Percentiles rank a stretch among this genome's conserved stretches.
Evolutionary conservation across 148 eudicot species (phyloP).

Genomic region (Simmondsia chinensis): DNA sequence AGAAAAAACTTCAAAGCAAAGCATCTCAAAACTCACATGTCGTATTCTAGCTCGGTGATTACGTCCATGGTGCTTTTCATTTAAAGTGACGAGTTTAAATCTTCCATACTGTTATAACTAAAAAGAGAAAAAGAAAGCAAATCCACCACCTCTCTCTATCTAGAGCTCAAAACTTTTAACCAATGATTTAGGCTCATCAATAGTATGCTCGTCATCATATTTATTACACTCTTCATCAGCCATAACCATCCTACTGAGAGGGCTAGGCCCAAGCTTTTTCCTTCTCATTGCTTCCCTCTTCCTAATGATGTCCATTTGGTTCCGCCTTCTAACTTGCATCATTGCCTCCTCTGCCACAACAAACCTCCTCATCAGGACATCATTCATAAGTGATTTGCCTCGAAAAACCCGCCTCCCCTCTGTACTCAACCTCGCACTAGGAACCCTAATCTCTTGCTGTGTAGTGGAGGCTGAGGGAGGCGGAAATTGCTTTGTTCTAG

Average conservation of each 20-base stretch:
- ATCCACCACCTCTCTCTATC: too few relatives aligned
- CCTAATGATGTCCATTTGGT: slow-evolving; percentile 70
- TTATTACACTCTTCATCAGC: slow-evolving; percentile 51
- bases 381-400: slow-evolving; percentile 78
- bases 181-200: too few relatives aligned
- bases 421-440: slow-evolving; percentile 47
- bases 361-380: slow-evolving; percentile 88
- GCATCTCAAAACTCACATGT: too few relatives aligned
- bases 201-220: too few relatives aligned
- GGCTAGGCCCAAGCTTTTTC: slow-evolving; percentile 80
- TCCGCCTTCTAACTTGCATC: slow-evolving; percentile 71
- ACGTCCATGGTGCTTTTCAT: too few relatives aligned
- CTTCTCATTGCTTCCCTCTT: slow-evolving; percentile 55
- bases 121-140: too few relatives aligned
- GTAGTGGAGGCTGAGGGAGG: slow-evolving; percentile 1
- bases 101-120: too few relatives aligned
- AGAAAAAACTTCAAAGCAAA: too few relatives aligned
- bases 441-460: slow-evolving; percentile 23
- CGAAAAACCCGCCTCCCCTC: slow-evolving; percentile 71
- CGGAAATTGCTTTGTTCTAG: slow-evolving; percentile 47
- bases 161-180: too few relatives aligned
- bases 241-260: slow-evolving; percentile 70
- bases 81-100: too few relatives aligned
- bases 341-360: slow-evolving; percentile 85
- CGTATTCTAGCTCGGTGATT: too few relatives aligned